Evolutionary conservation across 345 rosid genomes (phyloP), one percentile per base, ranked within the genome.

Genomic region (Eucalyptus tenuipes): DNA sequence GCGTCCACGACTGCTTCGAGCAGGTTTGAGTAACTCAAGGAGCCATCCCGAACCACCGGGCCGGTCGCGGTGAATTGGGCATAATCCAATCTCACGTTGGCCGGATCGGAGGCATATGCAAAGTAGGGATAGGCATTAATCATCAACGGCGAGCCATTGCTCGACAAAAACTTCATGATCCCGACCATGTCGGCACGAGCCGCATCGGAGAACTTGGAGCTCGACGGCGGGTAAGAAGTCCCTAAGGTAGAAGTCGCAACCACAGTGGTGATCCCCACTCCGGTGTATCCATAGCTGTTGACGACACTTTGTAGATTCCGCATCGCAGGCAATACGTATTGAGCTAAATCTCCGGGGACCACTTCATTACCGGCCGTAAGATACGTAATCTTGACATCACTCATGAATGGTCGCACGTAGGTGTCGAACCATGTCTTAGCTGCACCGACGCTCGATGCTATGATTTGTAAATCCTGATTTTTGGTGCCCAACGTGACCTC

Each of bases 71-170:
- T 88, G 57, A 57, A 75, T 12, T 55, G 53, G 8, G 89, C 88
- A 8, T 81, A 88, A 24, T 86, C 87, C 29, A 85, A 31, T 9
- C 80, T 11, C 20, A 88, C 40, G 11, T 82, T n/a, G 10, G 4
- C 22, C 7, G 80, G 85, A 15, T 90, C 61, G 2, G 20, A 14
- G 27, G 59, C 47, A 5, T 80, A 90, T 20, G 91, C 88, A 29
- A 49, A 90, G 85, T 52, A 91, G 11, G 91, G 88, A 15, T 89
- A 89, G 6, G 40, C 87, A 45, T 91, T 91, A 15, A 85, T 52
- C 48, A 91, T 52, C 44, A 91, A 84, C 16, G 91, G 91, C 24
- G 49, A 87, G 22, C 86, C 61, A 33, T 81, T 82, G 61, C 49
- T 25, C 5, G 44, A 42, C 13, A 88, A 16, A 59, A 89, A 88